Percentiles rank a stretch among this genome's conserved stretches.
Evolutionary conservation across 257 asterid genomes (phyloP).

Genomic region (Primulina eburnea): DNA sequence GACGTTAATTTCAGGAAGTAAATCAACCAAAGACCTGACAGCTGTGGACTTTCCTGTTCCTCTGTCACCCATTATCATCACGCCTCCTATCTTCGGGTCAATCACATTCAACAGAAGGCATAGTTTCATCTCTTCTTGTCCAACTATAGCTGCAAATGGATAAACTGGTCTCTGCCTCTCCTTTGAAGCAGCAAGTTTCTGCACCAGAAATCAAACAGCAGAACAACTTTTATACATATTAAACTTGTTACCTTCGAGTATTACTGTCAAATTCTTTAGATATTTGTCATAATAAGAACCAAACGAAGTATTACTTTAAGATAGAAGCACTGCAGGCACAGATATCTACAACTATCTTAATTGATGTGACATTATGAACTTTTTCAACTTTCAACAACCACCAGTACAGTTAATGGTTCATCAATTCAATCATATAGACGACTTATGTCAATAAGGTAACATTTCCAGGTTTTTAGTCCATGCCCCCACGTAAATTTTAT

Average conservation of each 20-base stretch:
- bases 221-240: slow-evolving; percentile 1
- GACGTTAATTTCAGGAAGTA: slow-evolving; percentile 80
- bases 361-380: background rate
- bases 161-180: slow-evolving; percentile 89
- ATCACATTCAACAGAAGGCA: slow-evolving; percentile 82
- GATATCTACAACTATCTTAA: background rate
- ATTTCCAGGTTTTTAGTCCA: background rate
- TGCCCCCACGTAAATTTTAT: background rate
- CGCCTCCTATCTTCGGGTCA: slow-evolving; percentile 97
- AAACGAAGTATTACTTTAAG: background rate
- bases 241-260: background rate
- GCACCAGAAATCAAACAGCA: slow-evolving; percentile 35
- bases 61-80: slow-evolving; percentile 97
- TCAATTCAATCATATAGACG: background rate
- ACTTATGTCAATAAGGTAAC: background rate
- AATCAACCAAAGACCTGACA: slow-evolving; percentile 76
- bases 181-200: slow-evolving; percentile 55
- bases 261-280: background rate
- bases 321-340: background rate
- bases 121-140: slow-evolving; percentile 95
- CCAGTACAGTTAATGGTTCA: background rate
- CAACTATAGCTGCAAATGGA: slow-evolving; percentile 95
- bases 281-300: background rate
- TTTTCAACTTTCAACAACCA: background rate
- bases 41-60: slow-evolving; percentile 97